Evolutionary conservation across 2,329 filamentous ascomycete species (phyloP), one percentile per base, ranked within the genome.

Genomic region (Exophiala sp.): DNA sequence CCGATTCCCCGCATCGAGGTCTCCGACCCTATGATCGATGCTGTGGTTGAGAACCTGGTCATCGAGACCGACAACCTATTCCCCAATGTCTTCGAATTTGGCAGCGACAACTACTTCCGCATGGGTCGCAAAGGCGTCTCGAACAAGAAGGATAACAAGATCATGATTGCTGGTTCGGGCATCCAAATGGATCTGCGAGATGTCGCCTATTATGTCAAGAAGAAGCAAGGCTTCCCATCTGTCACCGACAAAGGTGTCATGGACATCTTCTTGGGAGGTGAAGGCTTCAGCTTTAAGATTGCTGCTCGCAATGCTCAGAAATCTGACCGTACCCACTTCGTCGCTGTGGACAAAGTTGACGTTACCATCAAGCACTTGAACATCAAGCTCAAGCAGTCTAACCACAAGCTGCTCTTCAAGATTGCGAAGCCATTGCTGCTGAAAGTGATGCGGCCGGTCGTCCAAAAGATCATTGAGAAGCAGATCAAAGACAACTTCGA

Each of bases 51-150:
- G 74, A 98, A 98, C 68, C 74, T 98, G 9, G 85, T 96, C 39
- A 79, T 98, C 45, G 93, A 98, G 73, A 90, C 88, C 58, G 90
- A 97, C 74, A 98, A 98, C 71, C 82, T 98, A 61, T 88, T 90
- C 71, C 93, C 93, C 57, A 98, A 98, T 62, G 78, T 91, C 3
- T 69, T 95, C 32, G 91, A 98, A 68, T 78, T 97, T 55, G 80
- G 83, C 52, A 93, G 82, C 65, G 90, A 97, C 72, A 93, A 97
- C 74, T 94, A 93, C 74, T 88, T 90, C 80, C 83, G 87, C 60
- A 95, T 86, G 83, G 93, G 91, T 30, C 88, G 93, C 65, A 96
- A 94, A 82, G 84, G 83, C 66, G 77, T 89, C 61, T 74, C 78
- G 62, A 94, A 79, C 76, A 88, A 84, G 75, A 84, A 82, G 68